Conservation (phyloP, 805 yeast genomes). For the Teunomyces barrocoloradensis region DNA sequence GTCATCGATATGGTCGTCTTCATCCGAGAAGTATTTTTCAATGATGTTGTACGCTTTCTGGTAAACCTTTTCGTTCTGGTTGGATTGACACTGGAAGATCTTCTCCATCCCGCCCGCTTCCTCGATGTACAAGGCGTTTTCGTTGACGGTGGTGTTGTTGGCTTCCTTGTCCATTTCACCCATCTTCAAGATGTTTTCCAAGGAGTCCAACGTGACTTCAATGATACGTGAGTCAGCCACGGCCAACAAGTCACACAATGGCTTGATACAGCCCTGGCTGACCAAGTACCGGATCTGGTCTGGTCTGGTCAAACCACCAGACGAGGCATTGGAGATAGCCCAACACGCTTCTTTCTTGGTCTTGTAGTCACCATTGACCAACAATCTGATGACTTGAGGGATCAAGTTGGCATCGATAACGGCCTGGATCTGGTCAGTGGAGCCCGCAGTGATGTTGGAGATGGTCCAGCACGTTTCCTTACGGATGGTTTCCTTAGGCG, state of each 20-base stretch:
- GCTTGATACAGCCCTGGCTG: constrained; percentile 94
- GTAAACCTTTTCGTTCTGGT: constrained; percentile 88
- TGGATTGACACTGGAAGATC: constrained; percentile 88
- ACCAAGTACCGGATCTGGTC: constrained; percentile 93
- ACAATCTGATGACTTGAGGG: constrained; percentile 84
- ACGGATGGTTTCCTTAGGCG: constrained; percentile 87
- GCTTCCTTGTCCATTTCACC: constrained; percentile 91
- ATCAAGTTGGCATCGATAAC: constrained; percentile 92
- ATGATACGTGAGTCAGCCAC: constrained; percentile 89
- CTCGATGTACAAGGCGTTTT: constrained; percentile 88
- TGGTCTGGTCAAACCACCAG: constrained; percentile 90
- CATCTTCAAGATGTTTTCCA: constrained; percentile 88
- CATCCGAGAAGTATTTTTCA: constrained; percentile 86
- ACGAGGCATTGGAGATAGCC: constrained; percentile 97
- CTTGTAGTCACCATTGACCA: constrained; percentile 82
- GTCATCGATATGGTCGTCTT: constrained; percentile 64
- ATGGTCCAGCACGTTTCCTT: constrained; percentile 99
- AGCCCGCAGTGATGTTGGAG: constrained; percentile 97
- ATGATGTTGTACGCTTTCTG: constrained; percentile 87
- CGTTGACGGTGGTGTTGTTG: constrained; percentile 66
- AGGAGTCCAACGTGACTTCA: constrained; percentile 92
- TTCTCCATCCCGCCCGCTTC: constrained; percentile 99
- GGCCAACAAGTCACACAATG: constrained; percentile 86
- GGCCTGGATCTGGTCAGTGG: constrained; percentile 91
- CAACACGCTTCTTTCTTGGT: constrained; percentile 98